Evolutionary conservation across 2,329 filamentous ascomycete genomes (phyloP), one percentile per base, ranked within the genome.

Genomic region (Apiospora koreana): DNA sequence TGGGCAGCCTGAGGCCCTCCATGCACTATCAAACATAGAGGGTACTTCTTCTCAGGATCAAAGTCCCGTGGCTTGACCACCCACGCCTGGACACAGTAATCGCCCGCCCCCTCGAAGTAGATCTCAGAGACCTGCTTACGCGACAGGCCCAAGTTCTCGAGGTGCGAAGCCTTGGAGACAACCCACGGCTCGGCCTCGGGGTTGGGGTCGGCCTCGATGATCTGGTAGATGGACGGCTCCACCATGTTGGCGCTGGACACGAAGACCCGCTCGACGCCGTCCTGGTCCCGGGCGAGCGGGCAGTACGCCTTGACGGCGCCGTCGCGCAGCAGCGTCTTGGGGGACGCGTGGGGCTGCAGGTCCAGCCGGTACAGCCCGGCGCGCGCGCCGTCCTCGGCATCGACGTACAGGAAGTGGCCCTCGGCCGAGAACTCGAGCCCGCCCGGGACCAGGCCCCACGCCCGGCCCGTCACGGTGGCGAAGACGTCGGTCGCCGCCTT

Each of bases 1-100:
- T 85, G 88, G 1, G 86, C 81, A 3, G 78, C 77, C 69, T 84
- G 83, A 0, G 88, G 82, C 0, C 80, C 81, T 12, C 79, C 82
- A 42, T 84, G 82, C 14, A 82, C 77, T 21, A 80, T 72, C 3
- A 85, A 58, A 0, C 80, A 77, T 69, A 83, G 75, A 2, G 83
- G 83, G 23, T 83, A 82, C 67, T 77, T 80, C 69, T 77, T 79
- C 7, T 5, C 72, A 12, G 77, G 72, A 68, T 83, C 80, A 71
- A 84, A 83, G 45, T 77, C 71, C 65, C 78, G 78, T 5, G 83
- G 83, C 31, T 76, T 79, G 12, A 85, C 68, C 35, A 85, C 76
- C 75, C 81, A 84, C 0, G 80, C 79, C 42, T 85, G 83, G 6
- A 84, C 75, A 25, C 72, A 73, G 35, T 77, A 75, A n/a, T 79